Base-by-base conservation (phyloP, 2,329 filamentous ascomycete species). In the Penicillium psychrosexuale region DNA sequence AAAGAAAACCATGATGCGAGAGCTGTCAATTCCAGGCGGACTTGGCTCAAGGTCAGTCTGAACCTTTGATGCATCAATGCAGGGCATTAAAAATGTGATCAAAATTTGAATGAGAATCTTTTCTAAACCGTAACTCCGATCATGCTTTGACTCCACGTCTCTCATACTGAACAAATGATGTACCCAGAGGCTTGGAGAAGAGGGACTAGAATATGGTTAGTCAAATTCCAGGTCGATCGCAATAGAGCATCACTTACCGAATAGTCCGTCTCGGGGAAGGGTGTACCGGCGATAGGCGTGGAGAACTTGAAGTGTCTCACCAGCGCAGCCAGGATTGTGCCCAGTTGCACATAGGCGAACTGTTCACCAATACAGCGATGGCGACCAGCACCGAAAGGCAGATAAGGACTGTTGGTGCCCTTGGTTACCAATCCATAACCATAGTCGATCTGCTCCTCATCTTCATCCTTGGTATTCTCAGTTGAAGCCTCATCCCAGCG, bases 341-440 rank as follows among this genome's bases (percentile, higher is more conserved):
- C 88, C 59, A 97, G 80, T 77, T 97, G 93, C 55, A 95, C 82
- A 71, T 95, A 96, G 64, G 93, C 93, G 73, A 97, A 97, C 69
- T 96, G 91, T 80, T 97, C 93, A 62, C 93, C 93, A 69, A 97
- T 97, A 76, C 93, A 97, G 62, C 93, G 83, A 76, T 97, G 93
- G 63, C 93, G 82, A 39, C 93, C 93, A 30, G 92, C 93, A 55
- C 93, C 93, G 70, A 97, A 97, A 2, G 93, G 93, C 45, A 97
- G 84, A 73, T 97, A 97, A 0, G 93, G 92, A 49, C 89, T 95
- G 56, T 84, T 85, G 13, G 90, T 87, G 53, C 93, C 93, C 80
- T 97, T 96, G 81, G 85, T 92, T 63, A 97, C 89, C 47, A 96
- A 80, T 58, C 93, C 93, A 74, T 96, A 97, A 33, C 93, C 93